A percentile compares a stretch with the other conserved stretches of the same genome.
These are phyloP conservation scores for Hericium alpestre DNA, from an alignment of 768 basidiomycete genomes.

Conservation along the genomic window DNA sequence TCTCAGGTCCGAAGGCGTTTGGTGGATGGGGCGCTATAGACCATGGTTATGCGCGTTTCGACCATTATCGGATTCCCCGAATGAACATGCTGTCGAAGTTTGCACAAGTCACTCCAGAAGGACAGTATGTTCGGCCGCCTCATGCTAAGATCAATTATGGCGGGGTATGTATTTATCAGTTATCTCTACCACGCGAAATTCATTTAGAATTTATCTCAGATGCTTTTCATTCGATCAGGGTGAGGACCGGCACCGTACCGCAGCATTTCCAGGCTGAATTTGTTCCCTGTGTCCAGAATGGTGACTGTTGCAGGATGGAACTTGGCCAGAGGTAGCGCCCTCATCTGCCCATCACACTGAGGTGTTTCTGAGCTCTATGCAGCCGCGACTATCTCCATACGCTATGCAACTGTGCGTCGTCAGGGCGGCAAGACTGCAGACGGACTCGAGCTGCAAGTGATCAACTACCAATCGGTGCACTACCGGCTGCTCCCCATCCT, in stretches of 20 bases:
- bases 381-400: conserved; percentile 55
- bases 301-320: conserved; percentile 49
- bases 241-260: conserved; percentile 20
- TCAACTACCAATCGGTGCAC: conserved; percentile 64
- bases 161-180: conserved; percentile 37
- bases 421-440: conserved; percentile 45
- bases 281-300: conserved; percentile 36
- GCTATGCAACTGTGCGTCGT: conserved; percentile 63
- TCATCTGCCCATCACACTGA: neutral
- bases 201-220: conserved; percentile 27
- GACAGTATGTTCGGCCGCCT: conserved; percentile 52
- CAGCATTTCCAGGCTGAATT: neutral
- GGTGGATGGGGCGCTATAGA: conserved; percentile 41
- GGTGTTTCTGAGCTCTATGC: neutral
- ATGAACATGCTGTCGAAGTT: conserved; percentile 69
- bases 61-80: conserved; percentile 56
- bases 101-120: conserved; percentile 55
- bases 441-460: conserved; percentile 55
- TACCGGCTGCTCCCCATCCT: conserved; percentile 64
- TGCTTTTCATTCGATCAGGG: conserved; percentile 65
- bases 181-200: neutral
- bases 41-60: conserved; percentile 60
- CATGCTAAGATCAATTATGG: conserved; percentile 70
- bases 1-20: conserved; percentile 47
- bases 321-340: conserved; percentile 46